phyloP scores from a whole-genome alignment of 495 filamentous ascomycete species.

The Friedmanniomyces simplex region DNA sequence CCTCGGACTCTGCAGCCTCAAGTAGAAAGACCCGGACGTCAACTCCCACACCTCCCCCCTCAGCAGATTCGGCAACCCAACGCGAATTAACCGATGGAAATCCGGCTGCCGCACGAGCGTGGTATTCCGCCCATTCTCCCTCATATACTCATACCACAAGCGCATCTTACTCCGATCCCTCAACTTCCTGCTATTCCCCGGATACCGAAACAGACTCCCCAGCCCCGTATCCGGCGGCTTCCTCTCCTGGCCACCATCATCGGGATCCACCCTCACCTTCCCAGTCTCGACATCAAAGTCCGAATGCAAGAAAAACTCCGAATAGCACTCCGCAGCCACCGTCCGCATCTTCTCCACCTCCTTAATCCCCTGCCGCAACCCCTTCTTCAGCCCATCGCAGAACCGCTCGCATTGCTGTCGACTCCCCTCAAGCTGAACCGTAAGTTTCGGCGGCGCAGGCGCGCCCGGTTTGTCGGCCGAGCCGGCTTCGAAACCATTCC shows the following conservation, averaged over 20 bases:
- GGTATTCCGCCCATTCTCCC: constrained; percentile 87
- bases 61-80: constrained; percentile 86
- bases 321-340: constrained; percentile 77
- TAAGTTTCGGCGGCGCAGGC: constrained; percentile 60
- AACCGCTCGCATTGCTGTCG: constrained; percentile 85
- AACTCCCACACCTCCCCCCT: constrained; percentile 95
- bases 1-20: constrained; percentile 74
- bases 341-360: constrained; percentile 72
- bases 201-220: constrained; percentile 88
- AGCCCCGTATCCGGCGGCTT: constrained; percentile 79
- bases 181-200: constrained; percentile 89
- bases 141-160: constrained; percentile 87
- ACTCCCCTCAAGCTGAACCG: constrained; percentile 78
- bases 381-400: constrained; percentile 88
- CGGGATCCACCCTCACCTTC: constrained; percentile 30
- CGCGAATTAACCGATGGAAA: constrained; percentile 92
- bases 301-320: constrained; percentile 74
- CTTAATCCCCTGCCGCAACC: constrained; percentile 69
- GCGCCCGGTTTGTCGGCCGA: constrained; percentile 42
- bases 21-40: constrained; percentile 77
- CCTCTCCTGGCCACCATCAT: constrained; percentile 43
- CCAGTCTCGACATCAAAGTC: constrained; percentile 25
- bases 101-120: constrained; percentile 90
- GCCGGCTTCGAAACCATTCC: constrained; percentile 54
- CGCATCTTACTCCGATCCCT: constrained; percentile 95